These are phyloP conservation scores for Nakazawaea molendinolei DNA, from an alignment of 805 yeast genomes.

Conservation along the genomic window DNA sequence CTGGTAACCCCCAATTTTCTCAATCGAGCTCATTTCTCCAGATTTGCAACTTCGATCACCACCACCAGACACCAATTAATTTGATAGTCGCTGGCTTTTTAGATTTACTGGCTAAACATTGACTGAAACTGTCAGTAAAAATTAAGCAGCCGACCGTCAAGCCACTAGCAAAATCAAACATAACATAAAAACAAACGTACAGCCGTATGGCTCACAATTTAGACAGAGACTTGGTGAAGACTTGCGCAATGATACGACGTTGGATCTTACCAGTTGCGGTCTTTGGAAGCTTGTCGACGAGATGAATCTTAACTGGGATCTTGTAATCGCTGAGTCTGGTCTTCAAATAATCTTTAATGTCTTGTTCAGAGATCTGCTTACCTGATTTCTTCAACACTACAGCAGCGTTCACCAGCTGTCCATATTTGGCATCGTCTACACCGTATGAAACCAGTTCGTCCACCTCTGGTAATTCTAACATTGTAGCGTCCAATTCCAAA, in stretches of 20 bases:
- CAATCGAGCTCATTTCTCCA: too few species aligned
- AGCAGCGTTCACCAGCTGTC: conserved; percentile 68
- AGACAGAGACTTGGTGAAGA: conserved; percentile 26
- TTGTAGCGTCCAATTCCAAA: conserved; percentile 55
- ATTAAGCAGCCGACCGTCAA: too few species aligned
- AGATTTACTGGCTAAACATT: too few species aligned
- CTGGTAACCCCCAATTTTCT: too few species aligned
- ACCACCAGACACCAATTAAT: too few species aligned
- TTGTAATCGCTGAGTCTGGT: conserved; percentile 49
- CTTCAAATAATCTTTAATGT: conserved; percentile 38
- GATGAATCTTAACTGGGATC: conserved; percentile 50
- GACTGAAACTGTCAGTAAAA: too few species aligned
- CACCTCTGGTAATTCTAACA: conserved; percentile 56
- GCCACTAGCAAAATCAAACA: too few species aligned
- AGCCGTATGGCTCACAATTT: too few species aligned
- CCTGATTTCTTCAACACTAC: conserved; percentile 48
- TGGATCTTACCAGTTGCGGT: conserved; percentile 77
- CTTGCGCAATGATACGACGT: conserved; percentile 53
- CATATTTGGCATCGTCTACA: conserved; percentile 59
- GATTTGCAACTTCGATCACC: too few species aligned
- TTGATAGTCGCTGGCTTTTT: too few species aligned
- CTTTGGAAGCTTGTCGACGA: conserved; percentile 60
- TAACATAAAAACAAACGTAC: too few species aligned
- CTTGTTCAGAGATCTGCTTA: conserved; percentile 29
- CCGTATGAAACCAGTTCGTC: conserved; percentile 69